Evolutionary conservation across 1,139 yeast species (phyloP).

Genomic region (Kluyveromyces sp.): DNA sequence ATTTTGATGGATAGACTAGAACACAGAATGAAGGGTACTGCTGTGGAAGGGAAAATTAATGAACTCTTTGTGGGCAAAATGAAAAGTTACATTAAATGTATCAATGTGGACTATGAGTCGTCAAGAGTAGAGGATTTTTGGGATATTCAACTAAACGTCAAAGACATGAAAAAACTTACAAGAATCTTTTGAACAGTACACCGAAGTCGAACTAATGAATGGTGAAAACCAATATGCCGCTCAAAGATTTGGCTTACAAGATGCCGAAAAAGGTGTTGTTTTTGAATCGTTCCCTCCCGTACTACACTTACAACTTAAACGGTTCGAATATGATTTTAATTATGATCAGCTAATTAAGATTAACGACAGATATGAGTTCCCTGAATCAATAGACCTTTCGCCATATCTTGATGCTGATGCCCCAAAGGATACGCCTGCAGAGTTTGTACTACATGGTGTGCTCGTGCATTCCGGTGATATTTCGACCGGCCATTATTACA

Average conservation of each 20-base stretch:
- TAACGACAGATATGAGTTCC: slow-evolving; percentile 88
- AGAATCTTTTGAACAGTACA: slow-evolving; percentile 76
- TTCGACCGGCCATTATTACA: slow-evolving; percentile 93
- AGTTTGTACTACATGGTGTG: slow-evolving; percentile 83
- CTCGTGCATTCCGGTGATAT: slow-evolving; percentile 93
- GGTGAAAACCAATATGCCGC: slow-evolving; percentile 97
- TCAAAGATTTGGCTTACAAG: slow-evolving; percentile 86
- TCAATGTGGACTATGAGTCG: slow-evolving; percentile 91
- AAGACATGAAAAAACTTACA: slow-evolving; percentile 64
- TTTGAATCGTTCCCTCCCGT: slow-evolving; percentile 90
- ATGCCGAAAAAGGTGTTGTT: slow-evolving; percentile 93
- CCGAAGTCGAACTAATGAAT: slow-evolving; percentile 79
- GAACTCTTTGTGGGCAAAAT: slow-evolving; percentile 91
- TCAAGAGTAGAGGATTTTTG: slow-evolving; percentile 91
- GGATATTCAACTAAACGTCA: slow-evolving; percentile 95
- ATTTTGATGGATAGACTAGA: slow-evolving; percentile 93
- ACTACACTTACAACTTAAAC: slow-evolving; percentile 80
- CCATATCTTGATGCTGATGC: slow-evolving; percentile 59
- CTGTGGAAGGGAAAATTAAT: slow-evolving; percentile 70
- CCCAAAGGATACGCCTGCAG: slow-evolving; percentile 34
- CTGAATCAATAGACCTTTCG: slow-evolving; percentile 69
- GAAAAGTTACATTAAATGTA: slow-evolving; percentile 91
- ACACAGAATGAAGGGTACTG: slow-evolving; percentile 83
- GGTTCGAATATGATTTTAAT: slow-evolving; percentile 91
- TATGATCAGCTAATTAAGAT: slow-evolving; percentile 85